A percentile compares a stretch with the other conserved stretches of the same genome.
Conservation (phyloP, 495 filamentous ascomycete genomes). For the Hyphodiscus hymeniophilus region DNA sequence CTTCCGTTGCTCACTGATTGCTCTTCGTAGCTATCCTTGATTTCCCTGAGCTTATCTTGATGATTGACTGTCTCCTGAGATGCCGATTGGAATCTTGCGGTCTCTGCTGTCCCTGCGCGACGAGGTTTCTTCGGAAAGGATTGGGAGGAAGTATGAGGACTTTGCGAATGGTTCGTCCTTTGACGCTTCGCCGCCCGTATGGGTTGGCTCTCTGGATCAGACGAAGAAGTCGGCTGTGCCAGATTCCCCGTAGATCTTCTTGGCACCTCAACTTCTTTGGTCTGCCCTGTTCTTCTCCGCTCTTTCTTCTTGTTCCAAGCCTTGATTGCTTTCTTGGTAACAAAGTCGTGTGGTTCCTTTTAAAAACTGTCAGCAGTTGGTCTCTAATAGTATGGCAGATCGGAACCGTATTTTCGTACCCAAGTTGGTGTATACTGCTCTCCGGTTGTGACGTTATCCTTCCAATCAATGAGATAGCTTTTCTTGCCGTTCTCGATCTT, state of each 20-base stretch:
- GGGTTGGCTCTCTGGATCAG: conserved; percentile 7
- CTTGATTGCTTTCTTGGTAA: conserved; percentile 4
- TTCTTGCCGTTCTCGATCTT: conserved; percentile 1
- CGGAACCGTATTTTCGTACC: conserved; percentile 7
- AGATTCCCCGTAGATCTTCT: neutral
- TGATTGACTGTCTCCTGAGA: conserved; percentile 1
- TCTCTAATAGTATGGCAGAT: neutral
- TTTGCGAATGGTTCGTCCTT: neutral
- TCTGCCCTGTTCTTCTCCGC: neutral
- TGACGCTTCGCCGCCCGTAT: conserved; percentile 11
- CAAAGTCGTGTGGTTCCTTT: conserved; percentile 15
- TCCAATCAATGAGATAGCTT: conserved; percentile 19
- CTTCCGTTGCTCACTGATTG: neutral
- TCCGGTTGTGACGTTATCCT: conserved; percentile 15
- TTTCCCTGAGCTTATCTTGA: conserved; percentile 1
- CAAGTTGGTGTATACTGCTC: conserved; percentile 12
- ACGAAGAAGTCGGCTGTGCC: neutral
- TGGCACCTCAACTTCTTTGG: neutral
- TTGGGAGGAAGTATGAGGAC: neutral
- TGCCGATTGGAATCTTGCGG: conserved; percentile 10
- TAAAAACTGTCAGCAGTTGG: conserved; percentile 1
- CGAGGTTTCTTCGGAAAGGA: conserved; percentile 2
- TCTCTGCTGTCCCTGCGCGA: conserved; percentile 6
- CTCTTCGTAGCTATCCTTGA: conserved; percentile 23
- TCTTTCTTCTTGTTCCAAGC: conserved; percentile 13